phyloP scores from a whole-genome alignment of 2,329 filamentous ascomycete species.

The Monosporascus cannonballus region DNA sequence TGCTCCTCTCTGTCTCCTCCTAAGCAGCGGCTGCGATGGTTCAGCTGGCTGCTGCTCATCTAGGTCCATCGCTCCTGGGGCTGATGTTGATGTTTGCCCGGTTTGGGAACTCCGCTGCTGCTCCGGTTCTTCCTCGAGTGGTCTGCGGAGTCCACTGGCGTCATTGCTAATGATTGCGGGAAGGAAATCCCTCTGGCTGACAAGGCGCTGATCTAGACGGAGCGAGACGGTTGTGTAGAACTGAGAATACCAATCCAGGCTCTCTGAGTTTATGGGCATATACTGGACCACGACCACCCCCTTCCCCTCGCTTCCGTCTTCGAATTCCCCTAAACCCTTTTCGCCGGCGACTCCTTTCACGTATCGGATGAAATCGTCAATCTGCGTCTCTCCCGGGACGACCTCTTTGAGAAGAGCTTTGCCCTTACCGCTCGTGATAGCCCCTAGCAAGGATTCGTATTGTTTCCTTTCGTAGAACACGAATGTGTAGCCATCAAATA shows the following conservation, averaged over 20 bases:
- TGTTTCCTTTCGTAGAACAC: conserved; percentile 76
- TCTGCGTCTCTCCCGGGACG: conserved; percentile 54
- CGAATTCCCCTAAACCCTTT: conserved; percentile 61
- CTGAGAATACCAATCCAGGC: conserved; percentile 59
- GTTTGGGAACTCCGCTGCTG: conserved; percentile 22
- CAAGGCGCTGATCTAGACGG: conserved; percentile 70
- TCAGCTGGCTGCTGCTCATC: conserved; percentile 13
- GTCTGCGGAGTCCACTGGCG: conserved; percentile 62
- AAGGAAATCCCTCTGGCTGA: conserved; percentile 87
- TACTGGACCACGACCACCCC: conserved; percentile 77
- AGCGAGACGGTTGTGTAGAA: conserved; percentile 66
- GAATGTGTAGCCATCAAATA: conserved; percentile 87
- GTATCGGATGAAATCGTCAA: conserved; percentile 71
- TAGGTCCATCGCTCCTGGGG: conserved; percentile 18
- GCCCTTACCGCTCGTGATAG: conserved; percentile 73
- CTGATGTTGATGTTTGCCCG: conserved; percentile 7
- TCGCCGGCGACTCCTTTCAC: conserved; percentile 70
- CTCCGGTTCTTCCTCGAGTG: conserved; percentile 48
- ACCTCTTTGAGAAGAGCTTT: conserved; percentile 69
- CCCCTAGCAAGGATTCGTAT: conserved; percentile 66
- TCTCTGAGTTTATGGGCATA: conserved; percentile 48
- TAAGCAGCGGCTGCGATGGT: conserved; percentile 12
- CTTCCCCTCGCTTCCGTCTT: conserved; percentile 56
- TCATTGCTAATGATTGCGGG: conserved; percentile 83
- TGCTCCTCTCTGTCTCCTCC: conserved; percentile 32